Conservation (phyloP, 768 basidiomycete genomes). For the Lactarius akahatsu region DNA sequence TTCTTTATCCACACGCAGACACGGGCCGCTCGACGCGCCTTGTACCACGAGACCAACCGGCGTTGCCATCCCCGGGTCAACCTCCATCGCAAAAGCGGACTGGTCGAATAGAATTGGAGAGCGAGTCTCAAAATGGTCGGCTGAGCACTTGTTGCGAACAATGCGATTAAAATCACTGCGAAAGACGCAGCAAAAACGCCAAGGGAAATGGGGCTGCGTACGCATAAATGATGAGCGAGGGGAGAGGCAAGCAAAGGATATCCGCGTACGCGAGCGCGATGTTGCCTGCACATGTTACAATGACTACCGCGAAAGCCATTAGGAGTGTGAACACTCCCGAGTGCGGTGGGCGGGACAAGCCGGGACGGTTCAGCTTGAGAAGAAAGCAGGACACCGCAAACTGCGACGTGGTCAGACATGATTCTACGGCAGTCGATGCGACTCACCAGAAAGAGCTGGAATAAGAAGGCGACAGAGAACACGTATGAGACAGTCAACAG, state of each 20-base stretch:
- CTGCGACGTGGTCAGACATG: constrained; percentile 1
- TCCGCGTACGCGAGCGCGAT: constrained; percentile 23
- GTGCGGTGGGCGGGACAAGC: constrained; percentile 26
- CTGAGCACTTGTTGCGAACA: constrained; percentile 23
- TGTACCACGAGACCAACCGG: constrained; percentile 23
- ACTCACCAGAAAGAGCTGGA: constrained; percentile 27
- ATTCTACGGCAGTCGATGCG: neutral
- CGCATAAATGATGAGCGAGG: neutral
- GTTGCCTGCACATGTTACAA: constrained; percentile 26
- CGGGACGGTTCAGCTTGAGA: constrained; percentile 26
- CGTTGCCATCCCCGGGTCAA: constrained; percentile 9
- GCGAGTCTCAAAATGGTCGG: constrained; percentile 16
- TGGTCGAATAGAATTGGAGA: constrained; percentile 15
- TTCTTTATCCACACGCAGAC: constrained; percentile 30
- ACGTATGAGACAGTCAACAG: constrained; percentile 27
- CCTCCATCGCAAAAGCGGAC: constrained; percentile 20
- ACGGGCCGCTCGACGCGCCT: constrained; percentile 21
- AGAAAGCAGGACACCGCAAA: constrained; percentile 26
- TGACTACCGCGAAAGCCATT: constrained; percentile 24
- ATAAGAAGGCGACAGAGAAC: constrained; percentile 29
- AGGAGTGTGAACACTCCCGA: constrained; percentile 21
- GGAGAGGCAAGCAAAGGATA: neutral
- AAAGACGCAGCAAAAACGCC: constrained; percentile 26
- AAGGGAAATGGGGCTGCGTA: constrained; percentile 24
- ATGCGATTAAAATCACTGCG: constrained; percentile 11